Base-by-base conservation (phyloP, 148 eudicot genomes). In the Camellia sinensis region DNA sequence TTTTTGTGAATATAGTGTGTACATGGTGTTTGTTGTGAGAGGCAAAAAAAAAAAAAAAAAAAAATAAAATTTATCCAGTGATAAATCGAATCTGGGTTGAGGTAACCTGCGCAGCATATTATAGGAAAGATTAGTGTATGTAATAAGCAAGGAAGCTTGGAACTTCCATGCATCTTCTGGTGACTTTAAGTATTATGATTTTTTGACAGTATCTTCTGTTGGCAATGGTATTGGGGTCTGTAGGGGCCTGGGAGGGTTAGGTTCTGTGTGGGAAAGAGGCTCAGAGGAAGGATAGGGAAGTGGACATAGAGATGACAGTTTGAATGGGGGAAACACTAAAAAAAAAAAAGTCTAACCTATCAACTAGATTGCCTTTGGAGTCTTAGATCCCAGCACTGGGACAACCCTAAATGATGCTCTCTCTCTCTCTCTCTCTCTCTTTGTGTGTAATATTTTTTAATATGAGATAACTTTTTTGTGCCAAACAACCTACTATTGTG, bases 311-410 rank as follows among this genome's bases (percentile, higher is more conserved):
- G 78, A 82, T 83, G 79, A 66, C 52, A 83, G 82, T 73, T 73
- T 79, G 85, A 78, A 83, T 78, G 79, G 59, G 68, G 68, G 78
- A 73, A 78, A 78, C 85, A 82, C 74, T 78, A 43, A 2, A 50
- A 52, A 43, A 52, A 43, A 5, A 65, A 67, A 67, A 74, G 52
- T 62, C 66, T 81, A 45, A 40, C 81, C 80, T 78, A 84, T 78
- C 72, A 61, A 19, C 74, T 81, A 66, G 75, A 48, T 62, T 78
- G 41, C 67, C 52, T 68, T 66, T 82, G 82, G 85, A 79, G 85
- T 67, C 83, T 71, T 57, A 6, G 82, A 73, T 82, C 61, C 87
- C 82, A 78, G 85, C 82, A 85, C 67, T 64, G 59, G 41, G 79
- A 56, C 82, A 81, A 11, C 15, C 56, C 60, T 62, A 69, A 40